These are phyloP conservation scores for Malassezia cuniculi DNA, from an alignment of 1,284 basidiomycete genomes.

Conservation along the genomic window DNA sequence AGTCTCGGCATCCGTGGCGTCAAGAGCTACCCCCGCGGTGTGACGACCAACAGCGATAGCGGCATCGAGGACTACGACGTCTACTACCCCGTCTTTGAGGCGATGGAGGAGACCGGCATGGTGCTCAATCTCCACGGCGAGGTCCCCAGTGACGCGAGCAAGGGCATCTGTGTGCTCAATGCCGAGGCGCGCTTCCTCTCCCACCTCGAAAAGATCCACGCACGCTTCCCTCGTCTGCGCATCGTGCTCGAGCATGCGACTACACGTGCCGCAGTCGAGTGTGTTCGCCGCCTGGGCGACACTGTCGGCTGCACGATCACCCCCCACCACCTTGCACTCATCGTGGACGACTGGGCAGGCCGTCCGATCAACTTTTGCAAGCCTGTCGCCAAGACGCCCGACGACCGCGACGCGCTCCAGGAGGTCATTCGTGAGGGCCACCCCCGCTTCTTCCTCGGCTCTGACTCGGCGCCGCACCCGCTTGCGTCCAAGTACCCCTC, in stretches of 20 bases:
- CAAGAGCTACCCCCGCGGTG: conserved; percentile 92
- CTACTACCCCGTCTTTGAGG: conserved; percentile 87
- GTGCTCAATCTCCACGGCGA: conserved; percentile 96
- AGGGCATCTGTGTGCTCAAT: conserved; percentile 82
- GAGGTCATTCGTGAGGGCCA: conserved; percentile 64
- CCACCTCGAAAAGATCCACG: conserved; percentile 71
- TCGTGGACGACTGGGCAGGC: conserved; percentile 93
- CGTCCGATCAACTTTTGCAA: conserved; percentile 96
- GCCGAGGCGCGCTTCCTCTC: conserved; percentile 82
- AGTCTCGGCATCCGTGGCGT: conserved; percentile 53
- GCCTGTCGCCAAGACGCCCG: conserved; percentile 90
- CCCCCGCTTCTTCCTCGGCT: conserved; percentile 91
- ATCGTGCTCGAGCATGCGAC: conserved; percentile 99
- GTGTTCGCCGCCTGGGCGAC: conserved; percentile 47
- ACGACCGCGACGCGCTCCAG: conserved; percentile 72
- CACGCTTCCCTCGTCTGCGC: conserved; percentile 73
- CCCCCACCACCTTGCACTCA: conserved; percentile 84
- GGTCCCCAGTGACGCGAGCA: conserved; percentile 71
- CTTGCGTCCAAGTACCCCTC: conserved; percentile 61
- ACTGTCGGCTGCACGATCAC: conserved; percentile 96
- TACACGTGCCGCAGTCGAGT: conserved; percentile 82
- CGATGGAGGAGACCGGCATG: conserved; percentile 84
- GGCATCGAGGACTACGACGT: conserved; percentile 92
- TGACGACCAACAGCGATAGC: conserved; percentile 91
- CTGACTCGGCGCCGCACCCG: conserved; percentile 90